A percentile compares a stretch with the other conserved stretches of the same genome.
Conservation (phyloP, 768 basidiomycete genomes). For the Leccinum subgranulosum region DNA sequence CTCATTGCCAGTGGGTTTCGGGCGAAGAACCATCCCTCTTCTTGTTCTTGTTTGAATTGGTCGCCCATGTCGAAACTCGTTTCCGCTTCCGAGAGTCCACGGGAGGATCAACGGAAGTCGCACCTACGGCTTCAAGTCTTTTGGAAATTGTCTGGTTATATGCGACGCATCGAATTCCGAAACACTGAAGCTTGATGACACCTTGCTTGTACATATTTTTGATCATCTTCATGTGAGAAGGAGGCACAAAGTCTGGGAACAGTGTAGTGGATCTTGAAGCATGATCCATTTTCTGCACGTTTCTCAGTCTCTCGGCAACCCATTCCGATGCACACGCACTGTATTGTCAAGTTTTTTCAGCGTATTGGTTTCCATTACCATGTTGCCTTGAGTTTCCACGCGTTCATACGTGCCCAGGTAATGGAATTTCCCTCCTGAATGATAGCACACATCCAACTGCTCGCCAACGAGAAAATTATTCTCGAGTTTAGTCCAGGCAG, state of each 20-base stretch:
- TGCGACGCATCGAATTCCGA: constrained; percentile 22
- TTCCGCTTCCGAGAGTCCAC: constrained; percentile 13
- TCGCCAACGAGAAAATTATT: constrained; percentile 10
- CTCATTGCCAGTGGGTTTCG: too few relatives aligned
- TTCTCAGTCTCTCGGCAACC: neutral
- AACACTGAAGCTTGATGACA: constrained; percentile 27
- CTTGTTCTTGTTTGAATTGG: constrained; percentile 3
- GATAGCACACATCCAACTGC: constrained; percentile 21
- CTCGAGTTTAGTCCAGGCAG: constrained; percentile 15
- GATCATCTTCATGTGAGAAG: constrained; percentile 25
- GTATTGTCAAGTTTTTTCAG: constrained; percentile 8
- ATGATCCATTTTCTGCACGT: constrained; percentile 17
- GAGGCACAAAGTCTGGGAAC: constrained; percentile 20
- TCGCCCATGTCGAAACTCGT: neutral
- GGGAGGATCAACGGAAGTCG: neutral
- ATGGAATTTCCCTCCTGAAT: neutral
- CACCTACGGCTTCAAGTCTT: constrained; percentile 6
- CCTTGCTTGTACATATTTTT: constrained; percentile 28
- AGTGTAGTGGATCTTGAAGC: constrained; percentile 17
- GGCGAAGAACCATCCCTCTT: constrained; percentile 3
- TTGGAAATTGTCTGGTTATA: constrained; percentile 14
- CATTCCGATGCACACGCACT: constrained; percentile 5
- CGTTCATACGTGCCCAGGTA: constrained; percentile 30
- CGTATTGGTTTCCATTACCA: constrained; percentile 12
- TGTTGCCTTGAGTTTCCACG: constrained; percentile 4